A percentile compares a stretch with the other conserved stretches of the same genome.
Evolutionary conservation across 1,139 yeast species (phyloP).

Genomic region (Yarrowia galli): DNA sequence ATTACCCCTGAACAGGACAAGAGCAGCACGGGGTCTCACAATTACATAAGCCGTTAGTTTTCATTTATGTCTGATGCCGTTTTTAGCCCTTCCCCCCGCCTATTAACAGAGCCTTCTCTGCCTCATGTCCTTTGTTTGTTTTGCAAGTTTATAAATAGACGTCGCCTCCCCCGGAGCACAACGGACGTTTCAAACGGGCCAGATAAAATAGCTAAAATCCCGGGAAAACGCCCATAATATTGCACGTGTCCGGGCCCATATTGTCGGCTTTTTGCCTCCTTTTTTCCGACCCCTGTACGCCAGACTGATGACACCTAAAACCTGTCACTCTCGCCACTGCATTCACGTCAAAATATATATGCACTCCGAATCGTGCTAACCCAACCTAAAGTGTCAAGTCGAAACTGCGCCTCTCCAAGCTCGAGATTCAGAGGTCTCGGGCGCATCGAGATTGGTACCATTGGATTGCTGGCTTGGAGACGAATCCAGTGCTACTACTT

Average conservation of each 20-base stretch:
- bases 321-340: slow-evolving; percentile 24
- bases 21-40: background rate
- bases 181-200: background rate
- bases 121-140: slow-evolving; percentile 18
- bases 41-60: slow-evolving; percentile 3
- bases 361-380: slow-evolving; percentile 2
- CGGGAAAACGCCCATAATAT: background rate
- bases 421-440: no score
- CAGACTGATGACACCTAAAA: no score
- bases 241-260: no score
- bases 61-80: background rate
- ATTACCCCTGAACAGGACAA: background rate
- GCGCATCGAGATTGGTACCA: background rate
- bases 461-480: slow-evolving; percentile 4
- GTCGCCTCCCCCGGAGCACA: background rate
- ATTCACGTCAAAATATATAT: slow-evolving; percentile 13
- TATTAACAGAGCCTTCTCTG: slow-evolving; percentile 19
- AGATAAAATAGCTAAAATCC: background rate
- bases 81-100: slow-evolving; percentile 3
- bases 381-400: slow-evolving; percentile 19
- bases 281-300: background rate
- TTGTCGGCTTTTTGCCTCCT: background rate
- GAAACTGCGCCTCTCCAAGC: slow-evolving; percentile 15
- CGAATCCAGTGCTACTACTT: background rate
- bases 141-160: slow-evolving; percentile 23